Conservation (phyloP, 2,329 filamentous ascomycete species). For the Zymoseptoria crescenta region DNA sequence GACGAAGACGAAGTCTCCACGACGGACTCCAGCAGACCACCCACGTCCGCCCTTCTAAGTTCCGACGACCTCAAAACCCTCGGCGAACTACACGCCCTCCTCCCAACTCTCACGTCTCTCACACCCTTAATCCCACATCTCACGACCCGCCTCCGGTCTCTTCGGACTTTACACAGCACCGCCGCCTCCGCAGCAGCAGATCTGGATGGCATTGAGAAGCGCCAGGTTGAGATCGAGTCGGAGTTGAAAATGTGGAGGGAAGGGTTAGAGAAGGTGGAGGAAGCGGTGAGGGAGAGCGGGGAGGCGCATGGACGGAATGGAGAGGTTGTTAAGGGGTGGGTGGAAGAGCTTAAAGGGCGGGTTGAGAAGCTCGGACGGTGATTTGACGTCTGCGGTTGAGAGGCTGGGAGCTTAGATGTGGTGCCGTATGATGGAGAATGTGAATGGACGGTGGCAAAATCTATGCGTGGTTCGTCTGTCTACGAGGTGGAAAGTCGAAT, state of each 20-base stretch:
- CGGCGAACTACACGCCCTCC: conserved; percentile 79
- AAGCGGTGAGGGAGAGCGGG: conserved; percentile 62
- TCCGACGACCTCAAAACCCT: conserved; percentile 74
- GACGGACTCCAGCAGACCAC: conserved; percentile 30
- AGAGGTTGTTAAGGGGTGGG: conserved; percentile 79
- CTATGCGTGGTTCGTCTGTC: no score
- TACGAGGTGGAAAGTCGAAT: no score
- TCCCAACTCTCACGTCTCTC: conserved; percentile 81
- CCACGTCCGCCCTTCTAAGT: conserved; percentile 26
- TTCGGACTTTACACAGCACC: conserved; percentile 77
- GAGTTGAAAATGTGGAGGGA: conserved; percentile 84
- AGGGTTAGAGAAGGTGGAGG: conserved; percentile 70
- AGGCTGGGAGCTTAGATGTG: no score
- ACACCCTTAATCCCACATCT: conserved; percentile 77
- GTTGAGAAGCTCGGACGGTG: conserved; percentile 43
- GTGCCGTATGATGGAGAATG: no score
- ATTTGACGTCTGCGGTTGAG: background rate
- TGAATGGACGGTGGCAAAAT: no score
- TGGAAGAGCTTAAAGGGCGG: conserved; percentile 74
- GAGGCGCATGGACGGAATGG: conserved; percentile 68
- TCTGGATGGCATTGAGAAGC: conserved; percentile 66
- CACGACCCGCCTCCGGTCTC: conserved; percentile 73
- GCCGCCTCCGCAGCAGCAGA: conserved; percentile 74
- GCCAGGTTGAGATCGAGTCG: conserved; percentile 71
- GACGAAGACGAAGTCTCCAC: conserved; percentile 7